A percentile compares a stretch with the other conserved stretches of the same genome.
These are phyloP conservation scores for Macrotyloma uniflorum DNA, from an alignment of 306 rosid genomes.

Conservation along the genomic window DNA sequence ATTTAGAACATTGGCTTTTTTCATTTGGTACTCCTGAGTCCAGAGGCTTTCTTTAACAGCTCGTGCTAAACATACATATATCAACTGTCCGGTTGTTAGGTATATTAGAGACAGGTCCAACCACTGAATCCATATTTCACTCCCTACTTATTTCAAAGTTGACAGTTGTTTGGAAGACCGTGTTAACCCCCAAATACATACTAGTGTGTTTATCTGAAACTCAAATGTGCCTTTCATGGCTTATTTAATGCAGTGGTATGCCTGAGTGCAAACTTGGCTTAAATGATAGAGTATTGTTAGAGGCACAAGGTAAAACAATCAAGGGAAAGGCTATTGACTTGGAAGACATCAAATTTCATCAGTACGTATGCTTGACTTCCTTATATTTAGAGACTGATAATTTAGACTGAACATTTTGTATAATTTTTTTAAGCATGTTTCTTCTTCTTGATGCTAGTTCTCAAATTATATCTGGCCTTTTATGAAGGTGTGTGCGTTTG, in stretches of 20 bases:
- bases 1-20: background rate
- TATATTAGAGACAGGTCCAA: constrained; percentile 24
- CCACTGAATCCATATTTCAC: constrained; percentile 17
- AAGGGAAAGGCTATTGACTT: constrained; percentile 97
- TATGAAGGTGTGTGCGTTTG: constrained; percentile 92
- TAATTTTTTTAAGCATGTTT: constrained; percentile 10
- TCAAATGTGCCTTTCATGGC: constrained; percentile 30
- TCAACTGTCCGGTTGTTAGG: background rate
- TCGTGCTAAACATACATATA: constrained; percentile 18
- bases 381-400: constrained; percentile 30
- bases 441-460: constrained; percentile 35
- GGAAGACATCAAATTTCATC: constrained; percentile 99
- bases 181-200: constrained; percentile 17
- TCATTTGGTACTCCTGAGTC: constrained; percentile 1
- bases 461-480: constrained; percentile 43
- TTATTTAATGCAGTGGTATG: constrained; percentile 84
- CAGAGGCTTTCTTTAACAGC: constrained; percentile 11
- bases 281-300: constrained; percentile 87
- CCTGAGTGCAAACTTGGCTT: constrained; percentile 99
- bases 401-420: constrained; percentile 14
- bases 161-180: constrained; percentile 7
- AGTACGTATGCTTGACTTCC: constrained; percentile 62
- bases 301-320: constrained; percentile 73
- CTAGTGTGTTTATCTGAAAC: constrained; percentile 32
- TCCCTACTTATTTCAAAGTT: background rate